Evolutionary conservation across 495 filamentous ascomycete genomes (phyloP), one percentile per base, ranked within the genome.

Genomic region (Bathelium albidoporum): DNA sequence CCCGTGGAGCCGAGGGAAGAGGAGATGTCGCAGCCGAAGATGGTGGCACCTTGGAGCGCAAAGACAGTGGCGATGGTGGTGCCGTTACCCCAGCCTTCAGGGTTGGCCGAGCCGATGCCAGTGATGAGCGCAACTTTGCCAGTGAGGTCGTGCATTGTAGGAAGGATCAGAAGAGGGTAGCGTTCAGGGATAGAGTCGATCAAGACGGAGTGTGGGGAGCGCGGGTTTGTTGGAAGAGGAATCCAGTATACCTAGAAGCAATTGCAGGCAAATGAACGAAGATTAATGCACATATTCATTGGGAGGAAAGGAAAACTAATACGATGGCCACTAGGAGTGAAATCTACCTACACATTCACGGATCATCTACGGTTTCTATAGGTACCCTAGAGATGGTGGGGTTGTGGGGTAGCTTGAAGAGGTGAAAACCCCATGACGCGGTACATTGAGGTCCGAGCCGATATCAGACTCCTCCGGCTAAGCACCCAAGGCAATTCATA

Each of bases 41-140:
- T 44, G 32, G 41, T 58, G 39, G 67, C 67, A 26, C 67, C 67
- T 49, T 62, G 64, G 4, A 61, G 55, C 4, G 67, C 67, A 36
- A 69, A 67, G 22, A 69, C 45, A 10, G 65, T 63, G 16, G 67
- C 67, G n/a, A 69, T 69, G 12, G 58, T 62, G 5, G 62, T 69
- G 44, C 67, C 67, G 41, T 66, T 69, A 52, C 67, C 67, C 65
- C 65, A 65, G 14, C 62, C 49, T n/a, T 26, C 20, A 28, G 49
- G 9, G 24, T 20, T 12, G 24, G 49, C 49, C 7, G 49, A 55
- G 49, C 49, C 49, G n/a, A 82, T 76, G 32, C 81, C 80, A 32
- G 77, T 82, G 28, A 83, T 75, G 32, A 84, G 73, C 59, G 71
- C 78, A 20, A 83, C 69, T 70, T 81, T 81, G 44, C 74, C 72